Conservation (phyloP, 2,329 filamentous ascomycete species). For the Xylogone sp. region DNA sequence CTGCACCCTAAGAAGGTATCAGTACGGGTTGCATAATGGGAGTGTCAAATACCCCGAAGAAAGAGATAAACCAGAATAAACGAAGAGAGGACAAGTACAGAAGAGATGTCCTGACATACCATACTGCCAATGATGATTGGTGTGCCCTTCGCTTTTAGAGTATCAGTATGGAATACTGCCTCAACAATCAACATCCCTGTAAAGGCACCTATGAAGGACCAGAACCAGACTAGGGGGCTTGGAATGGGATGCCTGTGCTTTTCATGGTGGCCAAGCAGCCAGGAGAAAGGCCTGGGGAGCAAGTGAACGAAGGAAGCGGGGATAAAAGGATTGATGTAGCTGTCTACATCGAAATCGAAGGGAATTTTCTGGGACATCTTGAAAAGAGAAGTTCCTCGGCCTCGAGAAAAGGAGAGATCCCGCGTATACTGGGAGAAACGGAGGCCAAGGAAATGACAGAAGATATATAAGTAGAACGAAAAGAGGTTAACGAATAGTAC, state of each 20-base stretch:
- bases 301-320: constrained; percentile 60
- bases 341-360: constrained; percentile 66
- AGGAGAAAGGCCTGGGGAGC: constrained; percentile 62
- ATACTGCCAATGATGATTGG: constrained; percentile 68
- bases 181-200: constrained; percentile 56
- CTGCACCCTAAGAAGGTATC: constrained; percentile 48
- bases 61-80: no score
- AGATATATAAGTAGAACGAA: no score
- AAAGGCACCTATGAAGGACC: constrained; percentile 64
- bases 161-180: constrained; percentile 47
- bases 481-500: no score
- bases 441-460: no score
- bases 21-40: no score
- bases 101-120: constrained; percentile 42
- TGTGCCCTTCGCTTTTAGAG: constrained; percentile 47
- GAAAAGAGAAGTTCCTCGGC: neutral
- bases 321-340: constrained; percentile 67
- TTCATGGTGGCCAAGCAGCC: constrained; percentile 63
- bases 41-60: no score
- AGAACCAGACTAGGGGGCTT: constrained; percentile 55
- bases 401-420: neutral
- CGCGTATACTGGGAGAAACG: neutral
- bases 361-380: constrained; percentile 2
- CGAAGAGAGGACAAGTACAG: neutral
- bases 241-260: constrained; percentile 38